Conservation (phyloP, 2,329 filamentous ascomycete genomes). For the Arthroderma sp. region DNA sequence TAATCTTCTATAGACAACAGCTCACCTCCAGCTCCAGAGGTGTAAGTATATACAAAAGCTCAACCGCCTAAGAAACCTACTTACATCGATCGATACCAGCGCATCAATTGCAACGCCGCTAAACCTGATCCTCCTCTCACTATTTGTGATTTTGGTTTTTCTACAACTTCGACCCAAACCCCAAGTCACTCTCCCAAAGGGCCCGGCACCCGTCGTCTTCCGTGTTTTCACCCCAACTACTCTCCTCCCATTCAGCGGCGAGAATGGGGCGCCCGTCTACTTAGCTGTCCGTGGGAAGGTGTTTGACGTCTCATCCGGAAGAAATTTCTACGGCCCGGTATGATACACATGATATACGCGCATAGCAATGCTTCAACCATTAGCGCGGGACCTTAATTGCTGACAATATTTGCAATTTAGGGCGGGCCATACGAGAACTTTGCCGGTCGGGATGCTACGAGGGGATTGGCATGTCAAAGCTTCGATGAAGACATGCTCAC, state of each 20-base stretch:
- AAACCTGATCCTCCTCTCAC: constrained; percentile 47
- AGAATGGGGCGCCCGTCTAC: constrained; percentile 61
- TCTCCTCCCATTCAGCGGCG: constrained; percentile 75
- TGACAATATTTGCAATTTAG: constrained; percentile 12
- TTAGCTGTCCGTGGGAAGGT: constrained; percentile 82
- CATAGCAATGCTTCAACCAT: neutral
- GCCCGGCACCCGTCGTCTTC: constrained; percentile 60
- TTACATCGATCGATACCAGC: constrained; percentile 21
- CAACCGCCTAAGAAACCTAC: neutral
- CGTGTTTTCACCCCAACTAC: constrained; percentile 72
- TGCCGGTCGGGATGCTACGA: constrained; percentile 77
- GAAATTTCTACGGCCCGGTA: constrained; percentile 84
- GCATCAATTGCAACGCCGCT: constrained; percentile 45
- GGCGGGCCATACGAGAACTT: constrained; percentile 95
- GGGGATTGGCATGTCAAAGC: constrained; percentile 77
- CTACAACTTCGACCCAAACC: constrained; percentile 44
- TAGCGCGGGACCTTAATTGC: neutral
- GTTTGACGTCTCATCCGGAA: constrained; percentile 76
- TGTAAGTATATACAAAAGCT: constrained; percentile 6
- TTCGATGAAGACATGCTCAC: constrained; percentile 96
- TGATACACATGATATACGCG: neutral
- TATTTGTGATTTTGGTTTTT: constrained; percentile 45
- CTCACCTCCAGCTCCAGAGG: constrained; percentile 8
- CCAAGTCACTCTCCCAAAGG: constrained; percentile 38
- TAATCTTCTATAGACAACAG: neutral